Base-by-base conservation (phyloP, 2,329 filamentous ascomycete species). In the Alternaria dauci region DNA sequence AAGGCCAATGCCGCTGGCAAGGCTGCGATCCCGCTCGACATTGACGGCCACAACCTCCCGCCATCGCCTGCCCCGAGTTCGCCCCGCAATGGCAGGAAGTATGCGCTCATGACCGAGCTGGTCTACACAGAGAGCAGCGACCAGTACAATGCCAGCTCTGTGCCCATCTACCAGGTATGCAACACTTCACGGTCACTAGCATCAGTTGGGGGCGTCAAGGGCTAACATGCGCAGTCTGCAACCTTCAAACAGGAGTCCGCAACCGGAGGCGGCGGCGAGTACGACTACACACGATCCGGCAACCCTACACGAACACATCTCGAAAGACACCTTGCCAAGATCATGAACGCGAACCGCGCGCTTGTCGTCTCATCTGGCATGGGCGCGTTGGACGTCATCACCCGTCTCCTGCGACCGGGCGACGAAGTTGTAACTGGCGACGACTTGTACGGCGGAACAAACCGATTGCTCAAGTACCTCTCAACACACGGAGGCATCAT, bases 341-440 rank as follows among this genome's bases (percentile, higher is more conserved):
- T 99, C 78, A 99, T 99, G 96, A 94, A 92, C 71, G 95, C 95
- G 46, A 89, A 89, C 72, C 91, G 96, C 58, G 92, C 93, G 9
- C 87, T 99, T 52, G 94, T 96, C 50, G 94, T 98, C 44, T 93
- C 94, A 55, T 98, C 94, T 1, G 95, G 95, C 59, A 99, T 99
- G 95, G 95, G 93, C 54, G 95, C 95, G 25, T 84, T 98, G 73
- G 95, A 99, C 80, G 94, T 99, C 66, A 97, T 99, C 69, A 96
- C 93, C 16, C 90, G 95, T 55, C 84, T 98, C 14, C 85, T 99
- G 52, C 89, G 91, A 61, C 94, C 95, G 0, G 95, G 95, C 61
- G 95, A 99, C 77, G 94, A 99, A 81, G 96, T 99, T 38, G 91
- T 99, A 57, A 97, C 95, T 1, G 96, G 96, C 39, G 94, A 98